Base-by-base conservation (phyloP, 225 moss, liverwort and hornwort genomes). In the Bryoerythrophyllum caledonicum region DNA sequence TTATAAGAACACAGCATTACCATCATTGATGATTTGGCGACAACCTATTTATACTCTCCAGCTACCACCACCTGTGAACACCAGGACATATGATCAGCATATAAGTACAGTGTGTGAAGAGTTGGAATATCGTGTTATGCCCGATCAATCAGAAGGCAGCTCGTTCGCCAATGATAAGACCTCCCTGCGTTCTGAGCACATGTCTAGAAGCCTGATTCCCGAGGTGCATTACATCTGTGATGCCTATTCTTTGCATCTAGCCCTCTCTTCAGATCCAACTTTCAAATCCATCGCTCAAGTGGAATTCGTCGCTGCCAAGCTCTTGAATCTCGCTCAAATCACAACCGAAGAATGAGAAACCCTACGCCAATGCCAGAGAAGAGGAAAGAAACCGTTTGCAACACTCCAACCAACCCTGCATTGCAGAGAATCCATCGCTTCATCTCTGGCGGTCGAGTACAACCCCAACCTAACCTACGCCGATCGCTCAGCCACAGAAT, bases 11-110 rank as follows among this genome's bases (percentile, higher is more conserved):
- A 40, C 32, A 19, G 26, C 26, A 40, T 46, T 84, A 93, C 93
- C 91, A 67, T 82, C 84, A 80, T 93, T 89, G 72, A 77, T 88
- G 72, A 46, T n/a, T n/a, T n/a, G n/a, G n/a, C n/a, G n/a, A n/a
- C n/a, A n/a, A 91, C 48, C 57, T 93, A 87, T 2, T 87, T 67
- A 51, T 86, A 72, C 43, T 89, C 89, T 82, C 91, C 93, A 27
- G 88, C 89, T 43, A 74, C 77, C 52, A 91, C 80, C 44, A 81
- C 65, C 89, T 93, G 83, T 62, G 72, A 72, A 40, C 5, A 23
- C 8, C 23, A 63, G 41, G 15, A 2, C 65, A 34, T 20, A 16
- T 52, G 11, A 30, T 71, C 34, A 64, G 55, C 38, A 74, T 20
- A 41, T 14, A 55, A 74, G 17, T 3, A 70, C 28, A 41, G 54